Evolutionary conservation across 176 grass and related monocot species (phyloP).

Genomic region (Eragrostis curvula): DNA sequence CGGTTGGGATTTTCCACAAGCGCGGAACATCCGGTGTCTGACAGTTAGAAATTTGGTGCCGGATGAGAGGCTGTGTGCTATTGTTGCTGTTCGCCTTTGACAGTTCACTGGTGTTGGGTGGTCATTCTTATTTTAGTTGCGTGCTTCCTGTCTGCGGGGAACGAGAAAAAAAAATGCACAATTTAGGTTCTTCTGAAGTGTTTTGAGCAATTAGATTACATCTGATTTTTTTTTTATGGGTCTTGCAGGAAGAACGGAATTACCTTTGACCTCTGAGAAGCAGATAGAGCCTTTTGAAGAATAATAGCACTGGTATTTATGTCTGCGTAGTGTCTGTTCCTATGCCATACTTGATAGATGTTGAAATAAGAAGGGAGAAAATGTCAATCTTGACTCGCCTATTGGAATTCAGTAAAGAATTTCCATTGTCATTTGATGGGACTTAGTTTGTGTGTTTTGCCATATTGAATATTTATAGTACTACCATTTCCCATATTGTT

Average conservation of each 20-base stretch:
- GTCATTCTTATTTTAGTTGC: too few relatives aligned
- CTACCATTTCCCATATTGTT: neutral
- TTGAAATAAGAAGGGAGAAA: neutral
- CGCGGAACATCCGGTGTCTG: too few relatives aligned
- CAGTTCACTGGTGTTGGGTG: too few relatives aligned
- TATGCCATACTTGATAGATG: neutral
- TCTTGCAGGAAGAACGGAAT: neutral
- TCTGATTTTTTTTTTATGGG: neutral
- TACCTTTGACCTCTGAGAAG: neutral
- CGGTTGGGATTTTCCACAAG: neutral
- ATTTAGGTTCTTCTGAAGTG: too few relatives aligned
- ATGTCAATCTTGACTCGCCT: neutral
- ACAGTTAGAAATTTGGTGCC: too few relatives aligned
- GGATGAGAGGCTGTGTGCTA: too few relatives aligned
- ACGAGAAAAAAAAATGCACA: too few relatives aligned
- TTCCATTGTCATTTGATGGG: neutral
- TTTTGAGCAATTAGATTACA: too few relatives aligned
- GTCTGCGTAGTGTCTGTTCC: neutral
- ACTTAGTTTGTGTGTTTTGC: neutral
- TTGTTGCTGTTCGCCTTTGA: neutral
- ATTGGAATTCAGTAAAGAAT: neutral
- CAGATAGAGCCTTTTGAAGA: neutral
- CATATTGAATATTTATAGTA: neutral
- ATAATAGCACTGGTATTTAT: neutral
- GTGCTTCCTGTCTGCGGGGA: too few relatives aligned